These are phyloP conservation scores for Tulasnella sp. DNA, from an alignment of 768 basidiomycete species.

Conservation along the genomic window DNA sequence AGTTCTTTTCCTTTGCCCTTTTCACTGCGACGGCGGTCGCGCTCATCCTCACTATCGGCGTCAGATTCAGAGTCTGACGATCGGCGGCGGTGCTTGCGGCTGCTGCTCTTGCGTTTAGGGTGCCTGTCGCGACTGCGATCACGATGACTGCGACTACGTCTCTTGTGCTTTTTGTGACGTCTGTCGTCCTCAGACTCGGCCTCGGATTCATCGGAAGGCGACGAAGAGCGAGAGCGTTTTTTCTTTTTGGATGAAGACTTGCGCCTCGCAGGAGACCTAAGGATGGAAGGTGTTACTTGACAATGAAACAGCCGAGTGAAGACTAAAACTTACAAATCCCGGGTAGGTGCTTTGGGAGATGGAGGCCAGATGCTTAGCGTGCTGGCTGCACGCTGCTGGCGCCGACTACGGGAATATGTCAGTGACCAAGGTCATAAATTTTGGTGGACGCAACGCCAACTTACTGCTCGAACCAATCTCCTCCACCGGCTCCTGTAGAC, in stretches of 20 bases:
- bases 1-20: slow-evolving; percentile 43
- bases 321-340: slow-evolving; percentile 43
- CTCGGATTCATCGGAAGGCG: neutral
- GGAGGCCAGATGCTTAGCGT: slow-evolving; percentile 68
- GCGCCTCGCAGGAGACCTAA: slow-evolving; percentile 51
- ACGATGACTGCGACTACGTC: slow-evolving; percentile 11
- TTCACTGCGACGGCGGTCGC: slow-evolving; percentile 45
- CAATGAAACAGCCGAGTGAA: slow-evolving; percentile 26
- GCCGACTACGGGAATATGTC: slow-evolving; percentile 45
- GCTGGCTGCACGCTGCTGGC: slow-evolving; percentile 53
- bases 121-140: neutral
- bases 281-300: slow-evolving; percentile 39
- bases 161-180: slow-evolving; percentile 12
- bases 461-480: slow-evolving; percentile 64
- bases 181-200: slow-evolving; percentile 16
- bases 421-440: slow-evolving; percentile 6
- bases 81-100: slow-evolving; percentile 38
- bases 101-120: slow-evolving; percentile 2
- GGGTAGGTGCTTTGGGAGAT: slow-evolving; percentile 62
- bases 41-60: slow-evolving; percentile 34
- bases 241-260: slow-evolving; percentile 44
- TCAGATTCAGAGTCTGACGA: slow-evolving; percentile 41
- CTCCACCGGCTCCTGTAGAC: slow-evolving; percentile 24
- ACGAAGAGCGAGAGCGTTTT: slow-evolving; percentile 21
- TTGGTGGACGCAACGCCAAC: slow-evolving; percentile 23